Percentiles rank a stretch among this genome's conserved stretches.
These are phyloP conservation scores for Hansenula lynferdii DNA, from an alignment of 1,139 yeast species.

Conservation along the genomic window DNA sequence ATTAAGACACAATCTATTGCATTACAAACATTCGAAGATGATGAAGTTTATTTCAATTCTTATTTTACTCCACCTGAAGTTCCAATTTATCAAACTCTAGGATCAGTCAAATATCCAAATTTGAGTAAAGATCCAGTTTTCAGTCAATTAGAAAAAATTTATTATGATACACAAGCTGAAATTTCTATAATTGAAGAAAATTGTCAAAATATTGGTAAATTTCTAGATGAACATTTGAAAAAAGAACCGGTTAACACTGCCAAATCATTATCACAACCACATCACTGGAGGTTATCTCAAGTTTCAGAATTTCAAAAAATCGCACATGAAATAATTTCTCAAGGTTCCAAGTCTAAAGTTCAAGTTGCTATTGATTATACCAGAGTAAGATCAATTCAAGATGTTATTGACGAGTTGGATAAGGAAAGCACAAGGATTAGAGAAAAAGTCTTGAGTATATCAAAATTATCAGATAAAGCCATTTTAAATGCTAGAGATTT, in stretches of 20 bases:
- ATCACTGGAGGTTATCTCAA: constrained; percentile 40
- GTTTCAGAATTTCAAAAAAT: constrained; percentile 21
- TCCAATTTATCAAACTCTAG: constrained; percentile 24
- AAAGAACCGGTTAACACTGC: constrained; percentile 22
- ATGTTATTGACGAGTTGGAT: neutral
- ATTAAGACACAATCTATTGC: constrained; percentile 14
- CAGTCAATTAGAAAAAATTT: constrained; percentile 31
- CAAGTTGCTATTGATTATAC: neutral
- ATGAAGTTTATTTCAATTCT: constrained; percentile 30
- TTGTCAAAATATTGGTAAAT: constrained; percentile 24
- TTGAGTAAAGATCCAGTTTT: constrained; percentile 23
- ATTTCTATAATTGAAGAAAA: constrained; percentile 32
- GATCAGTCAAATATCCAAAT: constrained; percentile 27
- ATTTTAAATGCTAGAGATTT: constrained; percentile 13
- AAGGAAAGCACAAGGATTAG: constrained; percentile 6
- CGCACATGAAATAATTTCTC: constrained; percentile 8
- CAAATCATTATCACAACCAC: constrained; percentile 22
- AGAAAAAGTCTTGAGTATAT: constrained; percentile 9
- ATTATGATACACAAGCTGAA: constrained; percentile 36
- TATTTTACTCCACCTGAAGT: constrained; percentile 21
- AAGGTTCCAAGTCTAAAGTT: neutral
- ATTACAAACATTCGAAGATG: constrained; percentile 31
- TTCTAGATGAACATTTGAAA: constrained; percentile 32
- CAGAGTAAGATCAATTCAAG: neutral
- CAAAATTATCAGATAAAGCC: constrained; percentile 6